Evolutionary conservation across 345 rosid genomes (phyloP), one percentile per base, ranked within the genome.

Genomic region (Syzygium aromaticum): DNA sequence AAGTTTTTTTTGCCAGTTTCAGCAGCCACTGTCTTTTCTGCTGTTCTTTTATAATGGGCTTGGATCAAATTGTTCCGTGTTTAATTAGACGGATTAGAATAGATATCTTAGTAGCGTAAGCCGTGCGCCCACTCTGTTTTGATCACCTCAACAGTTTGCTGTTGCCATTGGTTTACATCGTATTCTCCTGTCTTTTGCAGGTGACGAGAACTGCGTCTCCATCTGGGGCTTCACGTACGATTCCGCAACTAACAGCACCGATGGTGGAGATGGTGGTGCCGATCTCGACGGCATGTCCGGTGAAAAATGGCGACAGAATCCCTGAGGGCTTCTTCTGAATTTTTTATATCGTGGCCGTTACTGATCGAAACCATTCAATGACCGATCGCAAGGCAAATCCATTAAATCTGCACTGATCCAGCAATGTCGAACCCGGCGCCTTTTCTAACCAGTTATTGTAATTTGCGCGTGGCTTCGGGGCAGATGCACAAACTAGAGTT

Each of bases 151-250:
- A 11, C 82, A 73, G 13, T 38, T 19, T 6, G 21, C 82, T 38
- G 49, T 73, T 33, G 82, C 82, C 27, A 40, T 38, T 10, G 15
- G 82, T 38, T 73, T 73, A 38, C 82, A 73, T 73, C 7, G 27
- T 38, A 9, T 73, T 73, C 27, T 73, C 80, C 21, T 2, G 49
- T 73, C 82, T 73, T 84, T 33, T 52, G 40, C 56, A 84, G 85
- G 54, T 51, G 85, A 93, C 40, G 97, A 98, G 84, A 98, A 98
- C 87, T 95, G 96, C 38, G 93, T 92, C 22, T 93, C 96, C 33
- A 92, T 98, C 1, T 98, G 99, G 99, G 93, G 94, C 86, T 98
- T 96, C 92, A 91, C 94, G 25, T 90, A 86, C 27, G 90, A 90
- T 52, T 88, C 94, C 10, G 53, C 43, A 13, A 27, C 84, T 25